Evolutionary conservation across 2,329 filamentous ascomycete genomes (phyloP).

Genomic region (Fusarium tuaranense): DNA sequence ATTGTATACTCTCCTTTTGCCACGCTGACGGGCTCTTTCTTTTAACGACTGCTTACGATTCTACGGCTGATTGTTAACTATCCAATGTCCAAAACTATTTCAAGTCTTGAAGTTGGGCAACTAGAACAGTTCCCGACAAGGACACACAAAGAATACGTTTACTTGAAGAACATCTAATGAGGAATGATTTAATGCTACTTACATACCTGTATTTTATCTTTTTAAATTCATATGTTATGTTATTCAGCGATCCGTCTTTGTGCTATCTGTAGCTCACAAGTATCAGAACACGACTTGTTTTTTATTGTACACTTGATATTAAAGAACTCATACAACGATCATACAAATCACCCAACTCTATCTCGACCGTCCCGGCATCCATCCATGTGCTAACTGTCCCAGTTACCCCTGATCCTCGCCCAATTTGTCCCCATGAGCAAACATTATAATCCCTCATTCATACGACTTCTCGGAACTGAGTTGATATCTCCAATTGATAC

Average conservation of each 20-base stretch:
- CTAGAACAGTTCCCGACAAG: conserved; percentile 5
- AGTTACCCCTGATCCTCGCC: neutral
- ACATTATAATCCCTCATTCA: neutral
- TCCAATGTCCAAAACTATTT: neutral
- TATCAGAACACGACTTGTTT: neutral
- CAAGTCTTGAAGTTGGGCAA: neutral
- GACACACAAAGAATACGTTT: neutral
- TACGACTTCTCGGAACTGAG: neutral
- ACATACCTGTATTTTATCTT: neutral
- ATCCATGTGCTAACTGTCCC: neutral
- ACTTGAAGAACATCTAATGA: conserved; percentile 23
- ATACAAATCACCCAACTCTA: neutral
- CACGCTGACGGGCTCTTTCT: neutral
- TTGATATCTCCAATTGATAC: neutral
- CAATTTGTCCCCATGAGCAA: neutral
- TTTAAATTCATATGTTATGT: neutral
- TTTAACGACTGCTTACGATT: conserved; percentile 27
- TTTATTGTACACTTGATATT: neutral
- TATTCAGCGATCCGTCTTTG: neutral
- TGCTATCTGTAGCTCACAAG: neutral
- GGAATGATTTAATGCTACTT: conserved; percentile 24
- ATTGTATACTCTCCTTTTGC: neutral
- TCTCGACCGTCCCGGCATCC: neutral
- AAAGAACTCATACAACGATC: neutral
- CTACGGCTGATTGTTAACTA: conserved; percentile 3